Conservation (phyloP, 2,329 filamentous ascomycete genomes). For the Nectriaceae sp. region DNA sequence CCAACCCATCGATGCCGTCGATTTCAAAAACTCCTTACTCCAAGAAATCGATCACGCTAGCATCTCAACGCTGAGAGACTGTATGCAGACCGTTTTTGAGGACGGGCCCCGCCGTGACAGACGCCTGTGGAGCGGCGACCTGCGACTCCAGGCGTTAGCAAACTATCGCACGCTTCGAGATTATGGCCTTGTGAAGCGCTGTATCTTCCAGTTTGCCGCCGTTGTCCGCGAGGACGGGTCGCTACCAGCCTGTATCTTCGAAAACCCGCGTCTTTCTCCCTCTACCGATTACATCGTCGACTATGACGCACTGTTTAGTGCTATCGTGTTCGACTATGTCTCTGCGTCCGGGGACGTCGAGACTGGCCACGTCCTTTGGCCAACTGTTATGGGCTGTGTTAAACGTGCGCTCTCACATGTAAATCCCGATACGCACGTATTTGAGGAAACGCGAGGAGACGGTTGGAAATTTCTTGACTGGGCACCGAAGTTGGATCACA, state of each 20-base stretch:
- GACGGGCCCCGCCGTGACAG: constrained; percentile 39
- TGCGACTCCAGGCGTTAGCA: constrained; percentile 37
- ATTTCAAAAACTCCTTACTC: constrained; percentile 23
- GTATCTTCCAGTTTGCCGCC: constrained; percentile 37
- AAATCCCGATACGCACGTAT: constrained; percentile 17
- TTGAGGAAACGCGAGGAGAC: too few species aligned
- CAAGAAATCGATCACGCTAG: constrained; percentile 31
- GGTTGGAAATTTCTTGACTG: too few species aligned
- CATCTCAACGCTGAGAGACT: constrained; percentile 36
- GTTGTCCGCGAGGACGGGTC: constrained; percentile 33
- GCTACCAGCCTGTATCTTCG: constrained; percentile 37
- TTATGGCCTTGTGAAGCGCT: constrained; percentile 36
- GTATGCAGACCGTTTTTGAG: constrained; percentile 42
- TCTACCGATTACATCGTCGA: constrained; percentile 39
- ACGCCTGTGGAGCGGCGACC: constrained; percentile 39
- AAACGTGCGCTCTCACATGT: constrained; percentile 27
- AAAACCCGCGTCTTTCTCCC: constrained; percentile 31
- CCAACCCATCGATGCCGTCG: constrained; percentile 14
- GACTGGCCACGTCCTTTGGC: constrained; percentile 32
- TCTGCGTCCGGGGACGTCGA: constrained; percentile 31
- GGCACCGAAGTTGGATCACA: too few species aligned
- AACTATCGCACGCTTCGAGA: constrained; percentile 40
- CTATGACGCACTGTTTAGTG: constrained; percentile 37
- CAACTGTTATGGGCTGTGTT: constrained; percentile 32
- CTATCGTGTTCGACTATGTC: constrained; percentile 35